These are phyloP conservation scores for Rhexocercosporidium sp. DNA, from an alignment of 2,329 filamentous ascomycete species.

Conservation along the genomic window DNA sequence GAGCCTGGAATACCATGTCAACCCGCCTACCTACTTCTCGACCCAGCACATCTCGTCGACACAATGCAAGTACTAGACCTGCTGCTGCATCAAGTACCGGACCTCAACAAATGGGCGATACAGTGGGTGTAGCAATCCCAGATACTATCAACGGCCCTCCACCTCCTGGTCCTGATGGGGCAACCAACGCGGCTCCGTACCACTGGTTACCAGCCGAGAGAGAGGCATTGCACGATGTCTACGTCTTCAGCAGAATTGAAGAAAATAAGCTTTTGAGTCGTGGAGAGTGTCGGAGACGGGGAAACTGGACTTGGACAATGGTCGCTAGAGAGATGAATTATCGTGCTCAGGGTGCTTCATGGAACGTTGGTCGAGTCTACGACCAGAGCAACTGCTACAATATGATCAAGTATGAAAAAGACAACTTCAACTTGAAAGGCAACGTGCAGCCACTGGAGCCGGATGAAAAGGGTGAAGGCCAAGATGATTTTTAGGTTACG, in stretches of 20 bases:
- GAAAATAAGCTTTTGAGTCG: background rate
- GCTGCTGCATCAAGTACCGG: background rate
- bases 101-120: background rate
- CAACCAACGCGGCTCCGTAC: background rate
- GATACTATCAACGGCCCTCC: background rate
- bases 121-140: background rate
- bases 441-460: background rate
- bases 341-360: background rate
- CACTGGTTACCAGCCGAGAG: slow-evolving; percentile 10
- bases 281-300: slow-evolving; percentile 3
- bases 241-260: background rate
- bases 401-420: slow-evolving; percentile 11
- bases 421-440: slow-evolving; percentile 5
- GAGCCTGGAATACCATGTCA: background rate
- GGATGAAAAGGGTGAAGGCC: background rate
- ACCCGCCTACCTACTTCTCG: slow-evolving; percentile 1
- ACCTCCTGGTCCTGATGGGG: background rate
- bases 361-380: slow-evolving; percentile 6
- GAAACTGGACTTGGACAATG: slow-evolving; percentile 15
- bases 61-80: background rate
- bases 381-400: slow-evolving; percentile 11
- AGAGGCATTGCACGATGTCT: slow-evolving; percentile 12
- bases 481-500: background rate
- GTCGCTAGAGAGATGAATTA: slow-evolving; percentile 11
- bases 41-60: background rate